Evolutionary conservation across 202 grass and related monocot genomes (phyloP).

Genomic region (Panicum virgatum): DNA sequence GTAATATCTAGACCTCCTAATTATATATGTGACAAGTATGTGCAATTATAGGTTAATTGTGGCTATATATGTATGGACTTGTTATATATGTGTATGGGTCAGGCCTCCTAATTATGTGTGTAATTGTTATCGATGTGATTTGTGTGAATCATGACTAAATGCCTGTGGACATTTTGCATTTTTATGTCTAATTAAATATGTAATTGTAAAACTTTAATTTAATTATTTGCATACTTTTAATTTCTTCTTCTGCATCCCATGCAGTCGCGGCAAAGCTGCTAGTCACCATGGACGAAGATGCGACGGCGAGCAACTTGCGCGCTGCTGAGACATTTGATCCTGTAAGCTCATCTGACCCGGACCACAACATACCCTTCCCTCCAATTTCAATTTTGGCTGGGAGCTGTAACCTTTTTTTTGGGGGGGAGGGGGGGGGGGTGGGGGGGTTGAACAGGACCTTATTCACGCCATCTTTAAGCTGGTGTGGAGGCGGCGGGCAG

Average conservation of each 20-base stretch:
- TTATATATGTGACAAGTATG: not conserved
- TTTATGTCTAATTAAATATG: not conserved
- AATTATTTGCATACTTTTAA: not conserved
- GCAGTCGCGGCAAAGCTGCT: not conserved
- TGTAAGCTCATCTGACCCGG: constrained; percentile 19
- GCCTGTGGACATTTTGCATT: too few species aligned
- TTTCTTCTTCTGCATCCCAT: not conserved
- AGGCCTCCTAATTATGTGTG: not conserved
- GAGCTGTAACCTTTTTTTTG: not conserved
- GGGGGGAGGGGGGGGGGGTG: too few species aligned
- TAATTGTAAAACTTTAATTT: not conserved
- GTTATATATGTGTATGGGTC: too few species aligned
- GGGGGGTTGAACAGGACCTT: constrained; percentile 58
- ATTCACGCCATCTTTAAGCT: constrained; percentile 83
- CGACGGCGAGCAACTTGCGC: not conserved
- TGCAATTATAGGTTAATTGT: not conserved
- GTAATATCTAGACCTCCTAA: not conserved
- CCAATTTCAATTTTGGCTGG: not conserved
- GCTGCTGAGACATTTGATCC: constrained; percentile 53
- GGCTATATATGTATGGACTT: too few species aligned
- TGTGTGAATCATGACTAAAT: not conserved
- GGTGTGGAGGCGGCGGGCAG: constrained; percentile 60
- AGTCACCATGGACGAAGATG: constrained; percentile 34
- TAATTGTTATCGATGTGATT: not conserved
- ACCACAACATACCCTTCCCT: not conserved